Conservation (phyloP, 1,284 basidiomycete species). For the Boletus semigastroideus region DNA sequence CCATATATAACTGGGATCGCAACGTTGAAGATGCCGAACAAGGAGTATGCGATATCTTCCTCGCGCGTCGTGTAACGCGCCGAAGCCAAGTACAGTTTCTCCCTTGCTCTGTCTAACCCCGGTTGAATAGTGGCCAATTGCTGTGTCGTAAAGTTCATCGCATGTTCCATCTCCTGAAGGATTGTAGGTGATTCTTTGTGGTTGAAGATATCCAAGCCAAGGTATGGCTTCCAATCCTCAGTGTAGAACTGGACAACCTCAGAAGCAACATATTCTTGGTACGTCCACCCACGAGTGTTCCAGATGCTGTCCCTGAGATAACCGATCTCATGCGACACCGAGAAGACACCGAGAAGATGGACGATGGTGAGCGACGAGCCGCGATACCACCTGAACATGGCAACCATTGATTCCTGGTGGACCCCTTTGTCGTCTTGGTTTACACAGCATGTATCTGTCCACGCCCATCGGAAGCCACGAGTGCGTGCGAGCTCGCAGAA, state of each 20-base stretch:
- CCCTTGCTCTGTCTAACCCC: conserved; percentile 3
- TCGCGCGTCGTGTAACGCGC: conserved; percentile 6
- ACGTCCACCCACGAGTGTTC: background rate
- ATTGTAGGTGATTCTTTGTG: background rate
- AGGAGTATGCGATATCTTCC: conserved; percentile 12
- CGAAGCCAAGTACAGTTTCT: conserved; percentile 16
- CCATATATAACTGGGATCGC: conserved; percentile 10
- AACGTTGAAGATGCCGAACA: conserved; percentile 15
- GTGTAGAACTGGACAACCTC: background rate
- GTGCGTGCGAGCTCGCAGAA: background rate
- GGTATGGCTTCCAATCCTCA: too few relatives aligned
- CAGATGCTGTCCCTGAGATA: background rate
- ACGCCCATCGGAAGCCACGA: background rate
- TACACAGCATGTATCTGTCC: background rate
- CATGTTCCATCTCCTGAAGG: background rate
- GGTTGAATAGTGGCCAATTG: conserved; percentile 4
- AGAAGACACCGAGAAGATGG: background rate
- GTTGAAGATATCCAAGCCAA: too few relatives aligned
- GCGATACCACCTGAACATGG: background rate
- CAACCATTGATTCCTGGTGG: background rate
- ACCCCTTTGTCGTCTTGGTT: background rate
- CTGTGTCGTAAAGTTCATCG: background rate
- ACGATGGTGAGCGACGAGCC: background rate
- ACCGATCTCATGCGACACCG: background rate
- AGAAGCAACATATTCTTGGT: background rate